Evolutionary conservation across 2,329 filamentous ascomycete genomes (phyloP).

Genomic region (Sporothrix variecibatus): DNA sequence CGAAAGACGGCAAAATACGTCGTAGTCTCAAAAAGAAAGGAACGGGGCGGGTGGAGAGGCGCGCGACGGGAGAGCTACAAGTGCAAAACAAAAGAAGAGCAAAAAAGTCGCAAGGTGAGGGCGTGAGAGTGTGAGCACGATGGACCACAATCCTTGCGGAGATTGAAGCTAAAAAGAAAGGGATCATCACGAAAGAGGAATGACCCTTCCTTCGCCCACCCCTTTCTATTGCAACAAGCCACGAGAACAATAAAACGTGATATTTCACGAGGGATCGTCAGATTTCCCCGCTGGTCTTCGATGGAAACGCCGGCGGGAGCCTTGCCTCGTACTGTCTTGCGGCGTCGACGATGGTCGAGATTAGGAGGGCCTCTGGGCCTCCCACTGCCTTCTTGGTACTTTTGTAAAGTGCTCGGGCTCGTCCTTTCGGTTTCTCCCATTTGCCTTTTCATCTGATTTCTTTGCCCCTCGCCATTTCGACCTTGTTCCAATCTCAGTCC

Average conservation of each 20-base stretch:
- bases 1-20: background rate
- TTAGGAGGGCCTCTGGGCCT: background rate
- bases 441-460: background rate
- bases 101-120: background rate
- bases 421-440: background rate
- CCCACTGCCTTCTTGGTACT: background rate
- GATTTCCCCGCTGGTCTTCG: background rate
- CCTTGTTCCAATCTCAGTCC: background rate
- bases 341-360: background rate
- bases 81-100: background rate
- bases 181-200: background rate
- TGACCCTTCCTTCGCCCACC: background rate
- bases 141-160: background rate
- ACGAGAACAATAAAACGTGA: background rate
- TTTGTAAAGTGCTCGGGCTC: background rate
- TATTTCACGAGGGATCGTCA: background rate
- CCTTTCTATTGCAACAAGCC: background rate
- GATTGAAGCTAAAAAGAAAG: background rate
- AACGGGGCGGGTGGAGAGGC: conserved; percentile 4
- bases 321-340: background rate
- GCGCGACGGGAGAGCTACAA: conserved; percentile 3
- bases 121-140: background rate
- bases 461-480: background rate
- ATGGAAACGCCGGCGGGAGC: background rate
- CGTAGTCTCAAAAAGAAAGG: background rate